Evolutionary conservation across 495 filamentous ascomycete species (phyloP).

Genomic region (Podospora didyma): DNA sequence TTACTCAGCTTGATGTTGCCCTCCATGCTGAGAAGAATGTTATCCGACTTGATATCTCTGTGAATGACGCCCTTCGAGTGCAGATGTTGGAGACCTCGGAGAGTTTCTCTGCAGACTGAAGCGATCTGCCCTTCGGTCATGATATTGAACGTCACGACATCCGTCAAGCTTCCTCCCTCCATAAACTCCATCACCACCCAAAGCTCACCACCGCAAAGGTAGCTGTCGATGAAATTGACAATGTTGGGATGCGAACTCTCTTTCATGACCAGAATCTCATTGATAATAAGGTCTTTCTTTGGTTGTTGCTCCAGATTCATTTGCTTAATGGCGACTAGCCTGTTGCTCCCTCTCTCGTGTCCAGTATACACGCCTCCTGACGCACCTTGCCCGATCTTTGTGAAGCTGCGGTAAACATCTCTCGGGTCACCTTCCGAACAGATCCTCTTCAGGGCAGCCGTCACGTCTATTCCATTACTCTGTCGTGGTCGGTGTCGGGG

Average conservation of each 20-base stretch:
- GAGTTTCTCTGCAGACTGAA: conserved; percentile 87
- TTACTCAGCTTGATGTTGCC: conserved; percentile 97
- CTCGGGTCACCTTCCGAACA: conserved; percentile 87
- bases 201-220: conserved; percentile 78
- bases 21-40: conserved; percentile 90
- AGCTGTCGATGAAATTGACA: conserved; percentile 98
- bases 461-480: conserved; percentile 72
- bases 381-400: conserved; percentile 95
- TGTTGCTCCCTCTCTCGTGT: conserved; percentile 75
- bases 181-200: conserved; percentile 99
- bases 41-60: conserved; percentile 98
- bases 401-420: conserved; percentile 78
- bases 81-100: conserved; percentile 88
- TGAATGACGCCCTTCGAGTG: conserved; percentile 98
- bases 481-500: conserved; percentile 74
- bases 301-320: conserved; percentile 99
- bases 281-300: conserved; percentile 98
- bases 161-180: conserved; percentile 95
- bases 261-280: conserved; percentile 99
- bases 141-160: conserved; percentile 98
- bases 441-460: conserved; percentile 76
- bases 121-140: conserved; percentile 98
- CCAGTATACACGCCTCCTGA: conserved; percentile 95
- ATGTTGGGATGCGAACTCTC: conserved; percentile 98
- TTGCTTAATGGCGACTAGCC: conserved; percentile 96